phyloP scores from a whole-genome alignment of 1,284 basidiomycete species.

The Marasmius fiardii region DNA sequence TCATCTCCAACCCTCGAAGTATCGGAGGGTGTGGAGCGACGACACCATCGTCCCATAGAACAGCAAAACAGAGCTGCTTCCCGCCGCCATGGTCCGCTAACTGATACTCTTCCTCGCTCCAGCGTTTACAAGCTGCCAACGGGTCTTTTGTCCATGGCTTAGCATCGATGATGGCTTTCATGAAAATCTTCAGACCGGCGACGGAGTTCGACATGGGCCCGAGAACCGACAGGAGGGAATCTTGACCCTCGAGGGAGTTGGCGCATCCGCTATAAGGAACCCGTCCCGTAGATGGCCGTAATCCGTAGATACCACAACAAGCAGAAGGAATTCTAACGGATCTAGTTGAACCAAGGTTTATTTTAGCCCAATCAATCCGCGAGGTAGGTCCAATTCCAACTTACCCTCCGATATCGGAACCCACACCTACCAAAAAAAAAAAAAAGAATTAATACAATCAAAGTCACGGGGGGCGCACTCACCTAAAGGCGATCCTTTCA shows the following conservation, averaged over 20 bases:
- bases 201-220: constrained; percentile 69
- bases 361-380: constrained; percentile 4
- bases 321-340: constrained; percentile 69
- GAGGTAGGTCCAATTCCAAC: constrained; percentile 8
- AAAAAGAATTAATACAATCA: not conserved
- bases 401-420: constrained; percentile 70
- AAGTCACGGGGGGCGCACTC: not conserved
- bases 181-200: constrained; percentile 62
- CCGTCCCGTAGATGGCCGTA: constrained; percentile 71
- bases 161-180: constrained; percentile 54
- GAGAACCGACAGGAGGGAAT: constrained; percentile 69
- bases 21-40: constrained; percentile 73
- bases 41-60: constrained; percentile 58
- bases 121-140: constrained; percentile 57
- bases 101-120: constrained; percentile 57
- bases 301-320: constrained; percentile 64
- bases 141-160: constrained; percentile 73
- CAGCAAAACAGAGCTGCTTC: constrained; percentile 44
- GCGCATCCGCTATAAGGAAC: constrained; percentile 66
- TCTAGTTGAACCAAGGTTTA: constrained; percentile 24
- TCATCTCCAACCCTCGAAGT: constrained; percentile 55
- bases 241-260: constrained; percentile 67
- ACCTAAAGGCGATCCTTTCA: constrained; percentile 63
- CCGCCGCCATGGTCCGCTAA: constrained; percentile 48
- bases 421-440: constrained; percentile 44